Base-by-base conservation (phyloP, 2,329 filamentous ascomycete genomes). In the Aspergillus chevalieri region DNA sequence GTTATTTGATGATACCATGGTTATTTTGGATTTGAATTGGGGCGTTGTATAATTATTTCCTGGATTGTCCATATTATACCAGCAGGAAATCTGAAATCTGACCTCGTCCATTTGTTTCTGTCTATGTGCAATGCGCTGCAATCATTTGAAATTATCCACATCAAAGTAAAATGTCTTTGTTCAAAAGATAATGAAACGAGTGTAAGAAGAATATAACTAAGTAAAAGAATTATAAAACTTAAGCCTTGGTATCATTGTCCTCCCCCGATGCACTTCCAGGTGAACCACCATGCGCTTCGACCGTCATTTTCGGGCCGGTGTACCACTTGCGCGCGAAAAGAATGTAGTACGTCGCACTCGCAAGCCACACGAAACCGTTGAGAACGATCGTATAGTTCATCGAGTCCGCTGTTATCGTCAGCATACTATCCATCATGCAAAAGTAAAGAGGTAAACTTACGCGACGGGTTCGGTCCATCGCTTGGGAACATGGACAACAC, bases 301-400 rank as follows among this genome's bases (percentile, higher is more conserved):
- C 67, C 1, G 81, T 84, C 50, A 77, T 76, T 65, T 78, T 79
- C 0, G 81, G 81, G 1, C 81, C 81, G 0, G 71, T 79, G 56
- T 82, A 83, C 80, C 81, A 83, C 55, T 80, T 82, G 46, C 74
- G 69, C 2, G 80, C 81, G 59, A 78, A 76, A 10, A 81, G 56
- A 55, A 73, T 75, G 57, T 83, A 84, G 62, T 84, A 84, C 1
- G 70, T 45, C 56, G 82, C 62, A 0, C 76, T 73, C 1, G 79
- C 79, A 12, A 76, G 67, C 81, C 81, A 84, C 1, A 84, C 75
- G 3, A 75, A 74, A 30, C 71, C 72, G 53, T 83, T 83, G 51
- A 85, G 79, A 1, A 83, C 81, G 2, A 83, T 74, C 0, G 81
- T 83, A 59, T 84, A 84, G 57, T 84, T 85, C 81, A 84, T 84